Base-by-base conservation (phyloP, 1,284 basidiomycete species). In the Cryptococcus neoformans region DNA sequence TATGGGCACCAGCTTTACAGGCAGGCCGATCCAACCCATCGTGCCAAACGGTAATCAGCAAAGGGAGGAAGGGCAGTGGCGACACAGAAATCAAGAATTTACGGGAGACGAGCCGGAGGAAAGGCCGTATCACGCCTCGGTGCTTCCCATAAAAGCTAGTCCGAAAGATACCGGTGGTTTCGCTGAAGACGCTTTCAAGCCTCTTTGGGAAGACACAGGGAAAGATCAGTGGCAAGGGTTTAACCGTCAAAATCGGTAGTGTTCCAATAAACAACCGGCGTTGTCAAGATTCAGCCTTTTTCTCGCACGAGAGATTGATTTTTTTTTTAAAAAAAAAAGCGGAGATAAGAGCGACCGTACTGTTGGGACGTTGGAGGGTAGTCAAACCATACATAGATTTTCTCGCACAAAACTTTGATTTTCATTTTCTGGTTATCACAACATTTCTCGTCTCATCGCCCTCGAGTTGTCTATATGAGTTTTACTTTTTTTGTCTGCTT, bases 141-240 rank as follows among this genome's bases (percentile, higher is more conserved):
- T 70, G 11, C 59, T 70, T 21, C 67, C 67, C 12, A 49, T 62
- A n/a, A 62, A 59, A 45, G 68, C 68, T 11, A 66, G 62, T 38
- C 68, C 70, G n/a, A 62, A 60, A 41, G 62, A 70, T 49, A 60
- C 65, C 1, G 66, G 57, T 6, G 71, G 70, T 5, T 75, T 75
- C 49, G 59, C 60, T 0, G 65, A 70, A 39, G 73, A 75, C 57
- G 73, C 73, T 2, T 75, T 75, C 63, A 67, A 62, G 46, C 70
- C 71, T 0, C 61, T 74, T 0, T 72, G 67, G 67, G 62, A 21
- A 21, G 21, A 21, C 21, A 21, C 21, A 21, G 21, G 52, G 40
- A 49, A 50, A 39, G 42, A 59, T 38, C 53, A 59, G 53, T 57
- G 56, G 60, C 54, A 42, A 34, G 58, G 56, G 34, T 64, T 61